Base-by-base conservation (phyloP, 2,329 filamentous ascomycete genomes). In the Ceratocystis huliohia region DNA sequence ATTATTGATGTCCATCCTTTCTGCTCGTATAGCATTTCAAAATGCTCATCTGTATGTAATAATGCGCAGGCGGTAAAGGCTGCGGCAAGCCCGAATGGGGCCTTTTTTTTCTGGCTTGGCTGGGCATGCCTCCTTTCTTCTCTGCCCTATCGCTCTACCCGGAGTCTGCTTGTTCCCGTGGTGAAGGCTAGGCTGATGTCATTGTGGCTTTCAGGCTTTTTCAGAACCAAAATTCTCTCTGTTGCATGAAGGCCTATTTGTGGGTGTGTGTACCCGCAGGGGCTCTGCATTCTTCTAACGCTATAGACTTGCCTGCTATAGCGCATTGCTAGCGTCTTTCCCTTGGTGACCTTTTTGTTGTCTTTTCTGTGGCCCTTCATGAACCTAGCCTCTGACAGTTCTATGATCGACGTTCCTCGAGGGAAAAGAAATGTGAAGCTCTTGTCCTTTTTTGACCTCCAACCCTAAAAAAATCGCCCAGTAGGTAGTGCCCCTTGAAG, bases 141-240 rank as follows among this genome's bases (percentile, higher is more conserved):
- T 20, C 53, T 59, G 48, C 48, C 20, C 48, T 59, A 33, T 59
- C 28, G 28, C 53, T 59, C 7, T 30, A 30, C 13, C 53, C 17
- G 28, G 53, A 20, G 6, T 30, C 53, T 59, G n/a, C 22, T 37
- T 25, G 20, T 4, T 59, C 53, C 17, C 25, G 37, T 13, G 1
- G 53, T 33, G 17, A 59, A 33, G 4, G 28, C 53, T 6, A 33
- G 28, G 53, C 53, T 59, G 53, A 59, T 59, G 53, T 59, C 53
- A 59, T 59, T 59, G 53, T 33, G 28, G 53, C 53, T 59, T 37
- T 59, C 53, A 59, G 53, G 53, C 28, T 25, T 28, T 28, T 53
- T 53, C 48, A 53, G 48, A 53, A 13, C 20, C 20, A 53, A 25
- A 53, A 37, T 13, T 37, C 37, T 37, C 22, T 13, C 20, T 53